Evolutionary conservation across 106 monocot genomes (phyloP).

Genomic region (Apostasia ramifera): DNA sequence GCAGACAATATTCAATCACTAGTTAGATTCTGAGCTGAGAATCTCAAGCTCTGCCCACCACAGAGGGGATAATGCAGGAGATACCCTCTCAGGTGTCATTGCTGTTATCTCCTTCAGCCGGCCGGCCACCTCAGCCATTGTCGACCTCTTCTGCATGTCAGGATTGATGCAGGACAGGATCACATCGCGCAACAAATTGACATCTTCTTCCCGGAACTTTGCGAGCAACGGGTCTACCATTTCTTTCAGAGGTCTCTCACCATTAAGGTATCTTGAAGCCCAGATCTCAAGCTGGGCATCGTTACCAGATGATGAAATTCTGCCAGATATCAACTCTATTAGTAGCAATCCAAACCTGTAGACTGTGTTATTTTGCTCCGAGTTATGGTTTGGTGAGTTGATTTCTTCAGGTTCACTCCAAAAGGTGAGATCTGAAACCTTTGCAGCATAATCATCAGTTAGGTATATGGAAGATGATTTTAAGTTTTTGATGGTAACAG

Average conservation of each 20-base stretch:
- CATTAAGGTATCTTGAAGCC: conserved; percentile 22
- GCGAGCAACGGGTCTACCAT: conserved; percentile 31
- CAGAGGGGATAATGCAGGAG: conserved; percentile 31
- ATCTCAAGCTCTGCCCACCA: conserved; percentile 70
- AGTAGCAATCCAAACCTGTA: conserved; percentile 38
- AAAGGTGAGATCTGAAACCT: conserved; percentile 39
- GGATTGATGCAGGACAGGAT: conserved; percentile 29
- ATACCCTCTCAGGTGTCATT: conserved; percentile 25
- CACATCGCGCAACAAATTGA: conserved; percentile 16
- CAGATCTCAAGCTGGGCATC: conserved; percentile 15
- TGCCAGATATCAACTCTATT: conserved; percentile 37
- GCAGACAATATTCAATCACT: not conserved
- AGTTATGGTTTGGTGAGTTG: not conserved
- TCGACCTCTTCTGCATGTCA: conserved; percentile 12
- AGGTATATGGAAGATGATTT: conserved; percentile 49
- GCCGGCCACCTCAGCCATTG: conserved; percentile 18
- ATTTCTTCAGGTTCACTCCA: conserved; percentile 15
- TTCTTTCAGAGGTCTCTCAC: conserved; percentile 18
- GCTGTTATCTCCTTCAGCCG: conserved; percentile 33
- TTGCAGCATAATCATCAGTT: conserved; percentile 62
- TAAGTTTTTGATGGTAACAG: conserved; percentile 18
- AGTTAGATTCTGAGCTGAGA: conserved; percentile 21
- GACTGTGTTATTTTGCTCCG: conserved; percentile 16
- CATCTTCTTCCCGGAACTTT: conserved; percentile 18
- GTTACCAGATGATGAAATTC: conserved; percentile 19